Percentiles rank a stretch among this genome's conserved stretches.
Evolutionary conservation across 768 basidiomycete species (phyloP).

Genomic region (Gloeopeniophorella convolvens): DNA sequence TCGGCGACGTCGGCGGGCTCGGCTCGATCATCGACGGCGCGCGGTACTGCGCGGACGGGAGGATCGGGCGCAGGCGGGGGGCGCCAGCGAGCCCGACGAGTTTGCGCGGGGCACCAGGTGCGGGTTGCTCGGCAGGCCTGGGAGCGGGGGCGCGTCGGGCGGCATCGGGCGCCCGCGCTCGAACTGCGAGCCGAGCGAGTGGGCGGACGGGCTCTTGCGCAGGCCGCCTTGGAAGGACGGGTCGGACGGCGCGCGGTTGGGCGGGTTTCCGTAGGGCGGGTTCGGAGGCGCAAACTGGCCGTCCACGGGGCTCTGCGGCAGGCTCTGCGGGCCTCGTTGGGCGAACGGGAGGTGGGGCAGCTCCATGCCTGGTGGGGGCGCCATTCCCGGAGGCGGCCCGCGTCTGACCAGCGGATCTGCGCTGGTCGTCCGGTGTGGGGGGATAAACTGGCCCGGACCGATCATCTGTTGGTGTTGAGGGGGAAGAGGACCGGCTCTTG

Average conservation of each 20-base stretch:
- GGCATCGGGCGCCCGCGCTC: slow-evolving; percentile 24
- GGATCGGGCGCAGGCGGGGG: slow-evolving; percentile 44
- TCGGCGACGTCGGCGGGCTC: slow-evolving; percentile 82
- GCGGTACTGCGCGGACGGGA: slow-evolving; percentile 60
- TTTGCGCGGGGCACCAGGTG: slow-evolving; percentile 23
- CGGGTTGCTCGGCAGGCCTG: slow-evolving; percentile 27
- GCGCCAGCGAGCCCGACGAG: slow-evolving; percentile 27
- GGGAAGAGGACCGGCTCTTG: neutral
- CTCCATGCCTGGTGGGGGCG: neutral
- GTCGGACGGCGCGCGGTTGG: slow-evolving; percentile 24
- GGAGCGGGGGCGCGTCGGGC: slow-evolving; percentile 34
- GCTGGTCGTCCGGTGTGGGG: slow-evolving; percentile 15
- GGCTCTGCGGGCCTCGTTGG: neutral
- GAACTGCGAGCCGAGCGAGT: slow-evolving; percentile 49
- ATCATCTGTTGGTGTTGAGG: slow-evolving; percentile 12
- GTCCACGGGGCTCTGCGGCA: neutral
- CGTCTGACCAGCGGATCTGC: slow-evolving; percentile 10
- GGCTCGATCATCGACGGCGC: slow-evolving; percentile 52
- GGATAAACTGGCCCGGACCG: slow-evolving; percentile 21
- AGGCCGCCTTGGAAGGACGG: slow-evolving; percentile 29
- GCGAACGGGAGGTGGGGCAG: neutral
- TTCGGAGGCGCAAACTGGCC: slow-evolving; percentile 2
- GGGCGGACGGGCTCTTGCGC: slow-evolving; percentile 51
- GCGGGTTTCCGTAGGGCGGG: slow-evolving; percentile 1
- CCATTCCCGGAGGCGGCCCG: slow-evolving; percentile 2